Evolutionary conservation across 192 early-diverging fungal genomes (phyloP).

Genomic region (Coemansia sp.): DNA sequence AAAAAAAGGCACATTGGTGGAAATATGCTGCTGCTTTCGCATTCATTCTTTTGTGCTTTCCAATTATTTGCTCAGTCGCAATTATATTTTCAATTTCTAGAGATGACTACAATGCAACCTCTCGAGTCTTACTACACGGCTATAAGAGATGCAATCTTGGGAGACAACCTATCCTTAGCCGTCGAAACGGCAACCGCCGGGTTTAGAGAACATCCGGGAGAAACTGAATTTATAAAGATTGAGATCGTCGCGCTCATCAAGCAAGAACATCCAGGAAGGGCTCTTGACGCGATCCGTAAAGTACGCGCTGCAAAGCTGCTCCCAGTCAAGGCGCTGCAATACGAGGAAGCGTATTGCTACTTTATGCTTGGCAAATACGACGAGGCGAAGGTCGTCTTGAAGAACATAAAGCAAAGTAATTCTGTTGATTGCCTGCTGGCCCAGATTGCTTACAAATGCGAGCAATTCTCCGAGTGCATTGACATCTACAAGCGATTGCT

Average conservation of each 20-base stretch:
- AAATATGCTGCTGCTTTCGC: neutral
- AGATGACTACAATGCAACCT: constrained; percentile 19
- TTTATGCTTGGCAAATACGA: constrained; percentile 38
- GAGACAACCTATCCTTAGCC: constrained; percentile 20
- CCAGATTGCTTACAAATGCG: constrained; percentile 53
- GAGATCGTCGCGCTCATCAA: constrained; percentile 48
- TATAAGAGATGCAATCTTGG: constrained; percentile 29
- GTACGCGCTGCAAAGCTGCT: constrained; percentile 26
- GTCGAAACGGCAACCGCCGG: constrained; percentile 27
- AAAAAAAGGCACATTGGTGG: too few species aligned
- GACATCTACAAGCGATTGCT: constrained; percentile 34
- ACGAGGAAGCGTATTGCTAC: constrained; percentile 48
- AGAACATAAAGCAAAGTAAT: constrained; percentile 12
- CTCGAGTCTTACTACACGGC: constrained; percentile 34
- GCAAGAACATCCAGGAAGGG: constrained; percentile 29
- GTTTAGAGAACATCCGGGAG: constrained; percentile 24
- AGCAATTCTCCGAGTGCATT: constrained; percentile 36
- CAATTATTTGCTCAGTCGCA: neutral
- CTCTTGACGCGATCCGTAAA: constrained; percentile 27
- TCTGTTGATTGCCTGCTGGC: constrained; percentile 26
- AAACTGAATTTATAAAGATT: constrained; percentile 45
- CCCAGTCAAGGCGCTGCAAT: constrained; percentile 17
- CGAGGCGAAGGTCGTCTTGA: constrained; percentile 19
- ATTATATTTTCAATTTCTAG: neutral
- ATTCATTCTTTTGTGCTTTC: neutral